phyloP scores from a whole-genome alignment of 257 asterid species.

The Jacaranda mimosifolia region DNA sequence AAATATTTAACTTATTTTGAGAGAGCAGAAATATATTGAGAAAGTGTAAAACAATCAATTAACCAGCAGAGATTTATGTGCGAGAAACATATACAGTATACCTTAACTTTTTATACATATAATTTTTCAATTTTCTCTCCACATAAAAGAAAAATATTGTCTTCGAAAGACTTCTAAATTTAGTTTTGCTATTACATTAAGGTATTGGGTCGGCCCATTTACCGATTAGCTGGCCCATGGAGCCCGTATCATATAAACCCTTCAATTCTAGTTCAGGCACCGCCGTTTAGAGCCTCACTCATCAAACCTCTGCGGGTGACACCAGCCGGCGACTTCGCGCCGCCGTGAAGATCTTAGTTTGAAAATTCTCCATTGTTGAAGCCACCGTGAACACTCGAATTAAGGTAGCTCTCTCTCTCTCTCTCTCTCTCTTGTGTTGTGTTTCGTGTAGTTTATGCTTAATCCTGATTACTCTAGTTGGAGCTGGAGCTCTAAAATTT shows the following conservation, averaged over 20 bases:
- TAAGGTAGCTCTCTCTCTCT: conserved; percentile 15
- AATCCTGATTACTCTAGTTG: not conserved
- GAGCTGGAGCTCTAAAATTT: not conserved
- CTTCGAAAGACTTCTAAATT: no score
- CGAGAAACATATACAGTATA: no score
- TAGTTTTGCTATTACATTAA: not conserved
- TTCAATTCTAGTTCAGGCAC: not conserved
- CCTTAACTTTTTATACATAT: no score
- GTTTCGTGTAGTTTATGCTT: no score
- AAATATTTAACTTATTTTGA: no score
- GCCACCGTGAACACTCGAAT: not conserved
- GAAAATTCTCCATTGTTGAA: not conserved
- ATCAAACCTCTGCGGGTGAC: conserved; percentile 28
- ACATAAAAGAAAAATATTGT: no score
- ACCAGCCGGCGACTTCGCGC: not conserved
- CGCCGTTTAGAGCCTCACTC: conserved; percentile 33
- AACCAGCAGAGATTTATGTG: no score
- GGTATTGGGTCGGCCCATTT: not conserved
- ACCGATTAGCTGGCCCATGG: not conserved
- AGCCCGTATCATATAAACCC: conserved; percentile 29
- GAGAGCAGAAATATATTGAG: no score
- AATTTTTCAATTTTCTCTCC: no score
- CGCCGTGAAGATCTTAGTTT: not conserved
- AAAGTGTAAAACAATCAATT: no score
- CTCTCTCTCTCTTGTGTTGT: not conserved